Evolutionary conservation across 768 basidiomycete species (phyloP).

Genomic region (Kwoniella bestiolae): DNA sequence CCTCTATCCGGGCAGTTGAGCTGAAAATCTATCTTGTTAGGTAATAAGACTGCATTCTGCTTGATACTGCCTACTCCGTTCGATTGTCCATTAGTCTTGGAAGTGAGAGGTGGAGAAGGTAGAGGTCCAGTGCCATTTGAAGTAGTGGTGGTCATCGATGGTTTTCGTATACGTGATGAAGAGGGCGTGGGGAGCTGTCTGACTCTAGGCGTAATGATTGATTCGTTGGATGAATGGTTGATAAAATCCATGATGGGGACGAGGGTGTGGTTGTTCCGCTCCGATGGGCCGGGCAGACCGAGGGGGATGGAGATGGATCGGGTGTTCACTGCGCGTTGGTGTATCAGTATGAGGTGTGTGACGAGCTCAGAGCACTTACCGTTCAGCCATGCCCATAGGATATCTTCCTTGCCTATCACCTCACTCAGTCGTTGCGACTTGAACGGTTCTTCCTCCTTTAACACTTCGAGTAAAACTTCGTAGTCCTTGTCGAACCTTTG

Average conservation of each 20-base stretch:
- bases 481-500: conserved; percentile 48
- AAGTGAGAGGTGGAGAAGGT: conserved; percentile 61
- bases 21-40: conserved; percentile 44
- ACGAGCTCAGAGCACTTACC: conserved; percentile 61
- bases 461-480: conserved; percentile 24
- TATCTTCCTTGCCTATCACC: conserved; percentile 59
- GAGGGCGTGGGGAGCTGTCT: conserved; percentile 59
- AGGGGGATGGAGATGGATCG: conserved; percentile 69
- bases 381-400: conserved; percentile 90
- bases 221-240: conserved; percentile 65
- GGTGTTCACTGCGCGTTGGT: conserved; percentile 73
- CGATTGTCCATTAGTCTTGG: conserved; percentile 51
- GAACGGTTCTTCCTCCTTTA: conserved; percentile 31
- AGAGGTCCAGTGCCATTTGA: conserved; percentile 54
- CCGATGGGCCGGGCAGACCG: conserved; percentile 61
- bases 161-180: background rate
- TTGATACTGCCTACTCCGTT: background rate
- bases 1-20: conserved; percentile 61
- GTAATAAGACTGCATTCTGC: conserved; percentile 37
- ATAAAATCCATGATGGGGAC: conserved; percentile 91
- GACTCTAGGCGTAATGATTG: conserved; percentile 35
- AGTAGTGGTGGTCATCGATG: conserved; percentile 48
- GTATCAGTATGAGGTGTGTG: background rate
- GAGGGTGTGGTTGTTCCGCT: conserved; percentile 76
- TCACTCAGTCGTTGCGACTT: conserved; percentile 23